Conservation (phyloP, 2,329 filamentous ascomycete genomes). For the Lasiodiplodia hormozganensis region DNA sequence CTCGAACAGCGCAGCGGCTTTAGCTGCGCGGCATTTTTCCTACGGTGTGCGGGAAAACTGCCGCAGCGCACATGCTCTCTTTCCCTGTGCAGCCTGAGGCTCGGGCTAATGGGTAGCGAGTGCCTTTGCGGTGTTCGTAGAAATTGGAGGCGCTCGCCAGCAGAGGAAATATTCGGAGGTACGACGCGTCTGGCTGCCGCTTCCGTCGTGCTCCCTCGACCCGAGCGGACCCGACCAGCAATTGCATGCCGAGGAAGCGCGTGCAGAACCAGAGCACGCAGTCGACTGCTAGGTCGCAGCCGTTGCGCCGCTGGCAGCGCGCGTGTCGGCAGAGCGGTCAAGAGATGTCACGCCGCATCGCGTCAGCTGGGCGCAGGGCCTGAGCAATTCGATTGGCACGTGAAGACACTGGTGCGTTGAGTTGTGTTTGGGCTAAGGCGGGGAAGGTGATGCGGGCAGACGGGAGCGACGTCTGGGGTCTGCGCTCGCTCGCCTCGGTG, state of each 20-base stretch:
- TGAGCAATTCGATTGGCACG: background rate
- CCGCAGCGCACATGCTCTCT: conserved; percentile 1
- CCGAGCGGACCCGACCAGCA: conserved; percentile 6
- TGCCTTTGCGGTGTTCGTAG: background rate
- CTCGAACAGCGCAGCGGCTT: background rate
- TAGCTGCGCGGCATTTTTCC: conserved; percentile 13
- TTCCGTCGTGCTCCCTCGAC: conserved; percentile 18
- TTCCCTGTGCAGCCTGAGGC: background rate
- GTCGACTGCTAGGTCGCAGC: background rate
- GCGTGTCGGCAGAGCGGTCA: background rate
- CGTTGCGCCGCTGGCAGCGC: background rate
- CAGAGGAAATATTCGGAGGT: conserved; percentile 4
- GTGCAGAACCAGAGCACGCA: background rate
- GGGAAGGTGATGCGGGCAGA: conserved; percentile 25
- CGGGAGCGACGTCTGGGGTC: conserved; percentile 28
- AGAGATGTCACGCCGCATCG: background rate
- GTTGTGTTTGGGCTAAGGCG: conserved; percentile 1
- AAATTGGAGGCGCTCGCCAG: background rate
- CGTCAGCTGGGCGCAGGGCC: background rate
- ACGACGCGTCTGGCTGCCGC: conserved; percentile 1
- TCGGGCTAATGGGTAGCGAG: conserved; percentile 21
- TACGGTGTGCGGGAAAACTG: conserved; percentile 13
- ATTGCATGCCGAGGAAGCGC: conserved; percentile 17
- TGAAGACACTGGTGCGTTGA: background rate
- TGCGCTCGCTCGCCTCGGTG: conserved; percentile 24